A percentile compares a stretch with the other conserved stretches of the same genome.
These are phyloP conservation scores for Volutella citrinella DNA, from an alignment of 2,329 filamentous ascomycete genomes.

Conservation along the genomic window DNA sequence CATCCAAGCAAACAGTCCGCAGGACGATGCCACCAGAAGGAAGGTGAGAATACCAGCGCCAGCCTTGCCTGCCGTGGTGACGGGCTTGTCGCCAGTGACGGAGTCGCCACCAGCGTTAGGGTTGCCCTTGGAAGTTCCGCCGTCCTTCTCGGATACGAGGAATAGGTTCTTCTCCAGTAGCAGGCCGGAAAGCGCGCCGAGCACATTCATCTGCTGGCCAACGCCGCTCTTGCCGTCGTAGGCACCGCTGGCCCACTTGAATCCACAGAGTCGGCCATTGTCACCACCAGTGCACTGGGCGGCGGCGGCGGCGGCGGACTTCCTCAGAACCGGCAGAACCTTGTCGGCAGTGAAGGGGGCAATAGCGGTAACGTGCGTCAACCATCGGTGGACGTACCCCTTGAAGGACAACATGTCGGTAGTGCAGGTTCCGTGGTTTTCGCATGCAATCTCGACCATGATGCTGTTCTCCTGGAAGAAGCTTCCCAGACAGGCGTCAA, in stretches of 20 bases:
- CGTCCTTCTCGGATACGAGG: constrained; percentile 45
- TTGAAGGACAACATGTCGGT: constrained; percentile 64
- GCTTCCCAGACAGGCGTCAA: constrained; percentile 34
- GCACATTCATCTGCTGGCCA: constrained; percentile 58
- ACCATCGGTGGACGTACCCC: constrained; percentile 56
- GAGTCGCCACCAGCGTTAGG: constrained; percentile 39
- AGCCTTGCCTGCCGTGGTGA: constrained; percentile 43
- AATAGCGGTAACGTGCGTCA: constrained; percentile 50
- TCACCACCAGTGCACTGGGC: constrained; percentile 52
- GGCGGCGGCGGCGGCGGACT: constrained; percentile 52
- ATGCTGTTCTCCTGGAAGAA: constrained; percentile 57
- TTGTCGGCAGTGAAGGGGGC: constrained; percentile 49
- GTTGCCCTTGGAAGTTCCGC: constrained; percentile 50
- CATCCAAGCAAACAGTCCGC: constrained; percentile 48
- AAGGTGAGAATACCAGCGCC: constrained; percentile 48
- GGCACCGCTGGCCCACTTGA: constrained; percentile 48
- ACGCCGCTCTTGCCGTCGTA: constrained; percentile 56
- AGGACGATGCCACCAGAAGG: constrained; percentile 38
- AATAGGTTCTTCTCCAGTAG: constrained; percentile 40
- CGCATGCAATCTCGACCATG: constrained; percentile 61
- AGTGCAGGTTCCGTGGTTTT: constrained; percentile 52
- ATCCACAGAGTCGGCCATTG: constrained; percentile 48
- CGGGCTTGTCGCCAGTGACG: constrained; percentile 28
- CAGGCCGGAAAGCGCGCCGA: constrained; percentile 53
- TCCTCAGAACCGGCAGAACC: constrained; percentile 51